Evolutionary conservation across 257 asterid genomes (phyloP).

Genomic region (Solanum sitiens): DNA sequence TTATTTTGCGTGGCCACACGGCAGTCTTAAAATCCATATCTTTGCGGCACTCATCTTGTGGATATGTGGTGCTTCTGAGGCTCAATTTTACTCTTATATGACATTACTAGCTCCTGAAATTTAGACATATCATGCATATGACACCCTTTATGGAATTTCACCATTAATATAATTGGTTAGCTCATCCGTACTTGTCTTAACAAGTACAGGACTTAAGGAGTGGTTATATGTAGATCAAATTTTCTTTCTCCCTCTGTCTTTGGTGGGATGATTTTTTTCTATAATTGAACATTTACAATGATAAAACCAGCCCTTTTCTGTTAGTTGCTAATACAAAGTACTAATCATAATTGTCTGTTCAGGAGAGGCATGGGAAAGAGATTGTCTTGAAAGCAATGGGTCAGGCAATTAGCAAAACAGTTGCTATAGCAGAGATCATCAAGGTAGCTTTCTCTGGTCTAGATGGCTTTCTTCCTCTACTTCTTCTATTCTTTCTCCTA

Average conservation of each 20-base stretch:
- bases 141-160: background rate
- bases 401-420: constrained; percentile 81
- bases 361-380: constrained; percentile 71
- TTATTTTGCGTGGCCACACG: background rate
- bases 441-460: constrained; percentile 35
- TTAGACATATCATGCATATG: background rate
- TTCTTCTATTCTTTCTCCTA: background rate
- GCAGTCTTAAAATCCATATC: background rate
- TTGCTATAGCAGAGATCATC: constrained; percentile 68
- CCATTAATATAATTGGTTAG: background rate
- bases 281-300: background rate
- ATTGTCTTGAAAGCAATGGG: constrained; percentile 96
- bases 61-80: background rate
- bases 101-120: background rate
- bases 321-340: background rate
- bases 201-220: background rate
- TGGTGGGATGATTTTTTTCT: background rate
- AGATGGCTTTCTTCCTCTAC: background rate
- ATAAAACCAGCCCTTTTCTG: background rate
- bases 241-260: background rate
- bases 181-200: background rate
- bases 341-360: background rate
- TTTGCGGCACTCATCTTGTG: background rate
- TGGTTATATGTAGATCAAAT: background rate
- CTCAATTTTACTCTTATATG: background rate